phyloP scores from a whole-genome alignment of 2,329 filamentous ascomycete species.

The Chaetoscypha palmicola region DNA sequence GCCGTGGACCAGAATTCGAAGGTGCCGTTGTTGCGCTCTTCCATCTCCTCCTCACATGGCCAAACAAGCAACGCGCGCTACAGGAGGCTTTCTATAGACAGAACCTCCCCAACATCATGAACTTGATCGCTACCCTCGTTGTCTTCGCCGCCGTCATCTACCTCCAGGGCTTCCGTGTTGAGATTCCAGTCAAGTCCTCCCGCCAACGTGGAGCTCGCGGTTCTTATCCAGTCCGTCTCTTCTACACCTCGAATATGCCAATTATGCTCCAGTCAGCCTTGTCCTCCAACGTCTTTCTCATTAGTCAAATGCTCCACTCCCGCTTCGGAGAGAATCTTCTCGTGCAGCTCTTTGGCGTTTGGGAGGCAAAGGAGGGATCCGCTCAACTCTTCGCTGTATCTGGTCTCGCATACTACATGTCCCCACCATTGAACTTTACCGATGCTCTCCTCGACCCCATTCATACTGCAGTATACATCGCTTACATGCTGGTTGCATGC shows the following conservation, averaged over 20 bases:
- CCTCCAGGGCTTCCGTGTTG: slow-evolving; percentile 97
- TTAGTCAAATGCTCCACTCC: slow-evolving; percentile 98
- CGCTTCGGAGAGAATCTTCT: slow-evolving; percentile 98
- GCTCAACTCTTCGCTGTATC: slow-evolving; percentile 90
- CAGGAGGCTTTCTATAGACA: slow-evolving; percentile 99
- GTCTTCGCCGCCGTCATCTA: slow-evolving; percentile 99
- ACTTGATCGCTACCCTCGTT: slow-evolving; percentile 83
- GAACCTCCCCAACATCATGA: slow-evolving; percentile 99
- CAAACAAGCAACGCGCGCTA: slow-evolving; percentile 97
- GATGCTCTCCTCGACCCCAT: slow-evolving; percentile 95
- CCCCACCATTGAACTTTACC: slow-evolving; percentile 92
- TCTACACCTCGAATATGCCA: slow-evolving; percentile 99
- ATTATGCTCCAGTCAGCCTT: slow-evolving; percentile 99
- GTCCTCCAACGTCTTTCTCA: slow-evolving; percentile 97
- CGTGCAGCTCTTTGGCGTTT: slow-evolving; percentile 93
- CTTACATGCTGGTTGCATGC: slow-evolving; percentile 96
- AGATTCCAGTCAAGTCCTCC: slow-evolving; percentile 99
- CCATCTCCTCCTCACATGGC: slow-evolving; percentile 96
- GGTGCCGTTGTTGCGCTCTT: slow-evolving; percentile 96
- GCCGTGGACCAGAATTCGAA: slow-evolving; percentile 97
- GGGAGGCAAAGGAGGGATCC: slow-evolving; percentile 95
- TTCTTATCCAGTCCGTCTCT: slow-evolving; percentile 95
- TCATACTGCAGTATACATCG: slow-evolving; percentile 90
- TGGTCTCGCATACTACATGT: slow-evolving; percentile 99
- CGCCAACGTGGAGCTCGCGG: slow-evolving; percentile 98